A percentile compares a stretch with the other conserved stretches of the same genome.
Evolutionary conservation across 768 basidiomycete genomes (phyloP).

Genomic region (Suillus clintonianus): DNA sequence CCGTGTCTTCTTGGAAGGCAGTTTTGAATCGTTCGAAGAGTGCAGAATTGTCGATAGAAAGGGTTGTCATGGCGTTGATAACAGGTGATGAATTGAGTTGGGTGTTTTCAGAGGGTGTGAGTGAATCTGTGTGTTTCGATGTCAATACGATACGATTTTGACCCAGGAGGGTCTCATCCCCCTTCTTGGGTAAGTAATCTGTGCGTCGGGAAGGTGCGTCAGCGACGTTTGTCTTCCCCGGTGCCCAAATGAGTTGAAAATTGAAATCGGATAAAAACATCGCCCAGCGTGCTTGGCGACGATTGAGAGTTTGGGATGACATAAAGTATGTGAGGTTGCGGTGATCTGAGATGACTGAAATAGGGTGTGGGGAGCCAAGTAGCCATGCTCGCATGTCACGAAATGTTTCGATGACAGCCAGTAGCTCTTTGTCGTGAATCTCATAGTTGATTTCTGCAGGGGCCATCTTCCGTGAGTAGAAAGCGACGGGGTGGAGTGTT

Average conservation of each 20-base stretch:
- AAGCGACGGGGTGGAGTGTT: slow-evolving; percentile 32
- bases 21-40: slow-evolving; percentile 19
- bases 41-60: slow-evolving; percentile 19
- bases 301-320: slow-evolving; percentile 27
- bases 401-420: slow-evolving; percentile 39
- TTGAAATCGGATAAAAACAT: slow-evolving; percentile 19
- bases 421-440: slow-evolving; percentile 45
- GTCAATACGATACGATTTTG: not conserved
- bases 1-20: slow-evolving; percentile 9
- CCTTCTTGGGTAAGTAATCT: slow-evolving; percentile 6
- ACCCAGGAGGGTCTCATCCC: not conserved
- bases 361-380: slow-evolving; percentile 12
- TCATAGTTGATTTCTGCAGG: slow-evolving; percentile 43
- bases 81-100: too few species aligned
- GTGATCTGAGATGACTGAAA: slow-evolving; percentile 29
- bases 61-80: slow-evolving; percentile 18
- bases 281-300: slow-evolving; percentile 39
- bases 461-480: slow-evolving; percentile 27
- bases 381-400: slow-evolving; percentile 27
- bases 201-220: slow-evolving; percentile 11
- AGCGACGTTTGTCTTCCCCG: slow-evolving; percentile 12
- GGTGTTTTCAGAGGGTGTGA: too few species aligned
- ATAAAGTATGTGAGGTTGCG: slow-evolving; percentile 33
- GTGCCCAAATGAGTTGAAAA: slow-evolving; percentile 18
- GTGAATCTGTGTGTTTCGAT: not conserved